These are phyloP conservation scores for Neonectria ditissima DNA, from an alignment of 2,329 filamentous ascomycete species.

Conservation along the genomic window DNA sequence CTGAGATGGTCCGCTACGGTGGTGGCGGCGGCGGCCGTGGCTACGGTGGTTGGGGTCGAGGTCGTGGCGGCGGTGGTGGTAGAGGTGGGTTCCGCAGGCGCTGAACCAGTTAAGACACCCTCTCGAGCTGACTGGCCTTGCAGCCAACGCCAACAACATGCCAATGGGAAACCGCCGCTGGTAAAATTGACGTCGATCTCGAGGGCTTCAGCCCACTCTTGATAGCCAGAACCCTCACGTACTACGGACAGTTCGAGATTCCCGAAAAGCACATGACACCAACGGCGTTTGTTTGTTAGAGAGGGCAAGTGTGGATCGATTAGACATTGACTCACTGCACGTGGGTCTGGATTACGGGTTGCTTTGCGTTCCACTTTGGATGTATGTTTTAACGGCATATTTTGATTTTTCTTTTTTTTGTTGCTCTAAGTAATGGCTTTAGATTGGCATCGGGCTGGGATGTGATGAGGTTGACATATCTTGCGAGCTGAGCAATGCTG, in stretches of 20 bases:
- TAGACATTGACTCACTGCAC: constrained; percentile 43
- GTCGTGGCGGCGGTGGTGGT: constrained; percentile 66
- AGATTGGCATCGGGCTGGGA: constrained; percentile 40
- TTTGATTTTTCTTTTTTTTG: constrained; percentile 34
- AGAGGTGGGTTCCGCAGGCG: constrained; percentile 60
- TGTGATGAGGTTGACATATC: constrained; percentile 23
- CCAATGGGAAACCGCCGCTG: constrained; percentile 64
- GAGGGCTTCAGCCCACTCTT: constrained; percentile 28
- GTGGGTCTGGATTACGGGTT: constrained; percentile 44
- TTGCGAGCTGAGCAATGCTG: constrained; percentile 23
- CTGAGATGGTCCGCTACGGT: constrained; percentile 94
- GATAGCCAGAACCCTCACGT: constrained; percentile 30
- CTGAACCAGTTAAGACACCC: constrained; percentile 47
- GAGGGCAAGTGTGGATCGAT: constrained; percentile 43
- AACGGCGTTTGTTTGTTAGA: constrained; percentile 48
- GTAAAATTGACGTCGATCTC: constrained; percentile 51
- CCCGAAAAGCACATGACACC: constrained; percentile 45
- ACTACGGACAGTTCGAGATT: constrained; percentile 27
- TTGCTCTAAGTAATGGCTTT: constrained; percentile 46
- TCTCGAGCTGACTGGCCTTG: constrained; percentile 51
- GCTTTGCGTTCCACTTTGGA: constrained; percentile 39
- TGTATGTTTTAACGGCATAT: constrained; percentile 31
- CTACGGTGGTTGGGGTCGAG: constrained; percentile 77
- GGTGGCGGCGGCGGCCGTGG: constrained; percentile 82
- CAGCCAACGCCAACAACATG: constrained; percentile 63